Evolutionary conservation across 2,329 filamentous ascomycete genomes (phyloP).

Genomic region (Colletotrichum incanum): DNA sequence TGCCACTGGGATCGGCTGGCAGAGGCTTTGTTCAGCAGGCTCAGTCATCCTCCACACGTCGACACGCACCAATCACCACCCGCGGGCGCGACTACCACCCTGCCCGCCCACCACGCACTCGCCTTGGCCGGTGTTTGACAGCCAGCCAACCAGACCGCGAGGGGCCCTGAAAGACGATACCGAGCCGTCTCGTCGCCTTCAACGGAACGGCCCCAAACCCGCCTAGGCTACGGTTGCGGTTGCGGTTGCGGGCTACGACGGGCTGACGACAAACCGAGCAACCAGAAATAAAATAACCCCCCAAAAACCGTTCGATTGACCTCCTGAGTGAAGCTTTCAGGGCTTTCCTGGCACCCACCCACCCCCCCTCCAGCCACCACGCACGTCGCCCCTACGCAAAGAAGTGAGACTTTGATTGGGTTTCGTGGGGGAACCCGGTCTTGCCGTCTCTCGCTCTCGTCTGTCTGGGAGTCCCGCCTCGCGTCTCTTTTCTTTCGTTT

Average conservation of each 20-base stretch:
- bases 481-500: not conserved
- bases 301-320: constrained; percentile 1
- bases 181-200: constrained; percentile 9
- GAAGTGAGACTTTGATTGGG: not conserved
- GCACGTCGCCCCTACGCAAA: not conserved
- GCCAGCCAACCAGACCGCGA: constrained; percentile 16
- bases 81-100: constrained; percentile 30
- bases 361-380: not conserved
- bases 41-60: constrained; percentile 12
- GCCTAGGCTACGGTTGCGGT: not conserved
- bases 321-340: constrained; percentile 1
- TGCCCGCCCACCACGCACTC: not conserved
- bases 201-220: constrained; percentile 8
- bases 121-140: constrained; percentile 19
- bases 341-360: too few relatives aligned
- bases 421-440: not conserved
- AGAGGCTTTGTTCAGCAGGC: constrained; percentile 6
- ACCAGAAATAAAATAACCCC: too few relatives aligned
- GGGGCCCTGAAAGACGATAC: constrained; percentile 27
- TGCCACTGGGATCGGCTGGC: not conserved
- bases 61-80: constrained; percentile 34
- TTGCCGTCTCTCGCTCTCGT: not conserved
- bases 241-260: not conserved
- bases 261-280: constrained; percentile 20
- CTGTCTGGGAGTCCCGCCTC: not conserved